Conservation (phyloP, 2,329 filamentous ascomycete species). For the Ophiostoma triangulosporum region DNA sequence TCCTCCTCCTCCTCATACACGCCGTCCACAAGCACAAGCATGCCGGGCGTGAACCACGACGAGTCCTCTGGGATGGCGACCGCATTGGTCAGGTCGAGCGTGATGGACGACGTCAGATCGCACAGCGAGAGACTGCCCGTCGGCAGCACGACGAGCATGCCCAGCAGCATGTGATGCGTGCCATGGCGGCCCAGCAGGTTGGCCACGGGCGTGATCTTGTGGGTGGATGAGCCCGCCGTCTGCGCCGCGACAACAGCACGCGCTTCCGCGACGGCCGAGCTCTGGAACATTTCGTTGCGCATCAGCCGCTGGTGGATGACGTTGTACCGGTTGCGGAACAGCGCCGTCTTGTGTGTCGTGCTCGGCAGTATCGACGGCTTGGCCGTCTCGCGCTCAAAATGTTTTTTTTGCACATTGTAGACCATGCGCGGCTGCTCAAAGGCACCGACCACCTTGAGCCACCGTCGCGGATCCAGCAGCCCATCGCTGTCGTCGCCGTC, state of each 20-base stretch:
- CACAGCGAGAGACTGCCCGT: constrained; percentile 71
- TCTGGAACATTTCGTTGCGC: constrained; percentile 86
- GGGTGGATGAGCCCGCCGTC: constrained; percentile 38
- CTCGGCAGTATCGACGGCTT: constrained; percentile 61
- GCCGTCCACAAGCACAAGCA: constrained; percentile 90
- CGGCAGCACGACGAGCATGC: constrained; percentile 67
- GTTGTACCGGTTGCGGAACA: constrained; percentile 85
- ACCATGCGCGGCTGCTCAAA: constrained; percentile 71
- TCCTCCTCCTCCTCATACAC: constrained; percentile 91
- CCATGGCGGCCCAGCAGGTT: constrained; percentile 67
- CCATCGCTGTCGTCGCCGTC: constrained; percentile 48
- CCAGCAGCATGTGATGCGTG: constrained; percentile 73
- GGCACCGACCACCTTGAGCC: constrained; percentile 72
- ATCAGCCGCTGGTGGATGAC: constrained; percentile 84
- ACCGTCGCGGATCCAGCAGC: constrained; percentile 58
- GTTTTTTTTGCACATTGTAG: constrained; percentile 72
- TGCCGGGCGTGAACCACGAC: constrained; percentile 86
- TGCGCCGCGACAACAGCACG: constrained; percentile 29
- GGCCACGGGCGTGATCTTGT: constrained; percentile 79
- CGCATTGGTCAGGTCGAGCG: constrained; percentile 68
- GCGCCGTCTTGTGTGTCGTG: constrained; percentile 65
- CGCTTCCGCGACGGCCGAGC: constrained; percentile 55
- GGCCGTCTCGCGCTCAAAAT: constrained; percentile 65
- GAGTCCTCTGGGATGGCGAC: constrained; percentile 72
- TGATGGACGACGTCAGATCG: constrained; percentile 79